Evolutionary conservation across 1,284 basidiomycete species (phyloP), one percentile per base, ranked within the genome.

Genomic region (Tremellales sp.): DNA sequence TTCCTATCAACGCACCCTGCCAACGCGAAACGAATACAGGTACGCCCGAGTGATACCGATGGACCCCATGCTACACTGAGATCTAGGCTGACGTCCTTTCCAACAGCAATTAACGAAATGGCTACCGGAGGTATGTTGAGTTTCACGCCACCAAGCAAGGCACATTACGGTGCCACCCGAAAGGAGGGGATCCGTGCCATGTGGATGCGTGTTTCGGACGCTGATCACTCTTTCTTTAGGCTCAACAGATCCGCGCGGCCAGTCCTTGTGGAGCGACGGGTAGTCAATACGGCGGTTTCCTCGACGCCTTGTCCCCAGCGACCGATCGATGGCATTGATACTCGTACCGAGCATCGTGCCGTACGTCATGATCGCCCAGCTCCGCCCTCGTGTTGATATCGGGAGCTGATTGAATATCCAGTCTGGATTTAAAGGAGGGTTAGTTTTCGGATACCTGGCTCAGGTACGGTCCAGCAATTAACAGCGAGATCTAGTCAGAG

Each of bases 1-100:
- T 75, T 75, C 57, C 55, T 75, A 50, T 71, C 64, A 11, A 92
- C 89, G 0, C 89, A 93, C 72, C 89, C 89, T 0, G 77, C 82
- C 1, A 83, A 83, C 26, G 75, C 77, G 46, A 82, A 78, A 59
- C 82, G 89, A 13, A 82, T 87, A 48, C 78, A 83, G 76, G 87
- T 86, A 55, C 45, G 78, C 61, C 43, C 33, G 33, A 17, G 33
- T 36, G 0, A 24, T 10, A 15, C 19, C 10, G 19, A 25, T 3
- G 22, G 41, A 19, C 27, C 2, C 40, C 19, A n/a, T 3, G n/a
- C n/a, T n/a, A n/a, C 35, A 10, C 17, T 17, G 26, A 27, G 13
- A 43, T n/a, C 26, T 12, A 21, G 19, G n/a, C 26, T 22, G 33
- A 21, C 26, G 17, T 15, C n/a, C n/a, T n/a, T n/a, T n/a, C n/a